Conservation (phyloP, 2,329 filamentous ascomycete genomes). For the Pyrenochaeta sp. region DNA sequence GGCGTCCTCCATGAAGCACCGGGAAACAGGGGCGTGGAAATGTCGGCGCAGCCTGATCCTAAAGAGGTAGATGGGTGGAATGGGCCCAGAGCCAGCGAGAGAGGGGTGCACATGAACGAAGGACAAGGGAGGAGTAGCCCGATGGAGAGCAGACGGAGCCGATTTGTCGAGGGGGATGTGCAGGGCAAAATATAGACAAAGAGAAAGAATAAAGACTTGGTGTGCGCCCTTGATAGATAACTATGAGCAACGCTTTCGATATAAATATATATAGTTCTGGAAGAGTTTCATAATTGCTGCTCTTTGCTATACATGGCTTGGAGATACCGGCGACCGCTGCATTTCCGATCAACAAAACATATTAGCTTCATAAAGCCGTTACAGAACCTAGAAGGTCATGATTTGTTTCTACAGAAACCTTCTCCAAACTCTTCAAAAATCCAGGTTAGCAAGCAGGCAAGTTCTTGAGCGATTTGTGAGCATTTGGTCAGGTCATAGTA, state of each 20-base stretch:
- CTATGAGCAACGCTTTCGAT: not conserved
- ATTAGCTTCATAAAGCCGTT: no score
- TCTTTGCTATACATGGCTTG: no score
- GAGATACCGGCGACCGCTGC: no score
- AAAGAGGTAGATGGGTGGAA: not conserved
- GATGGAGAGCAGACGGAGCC: not conserved
- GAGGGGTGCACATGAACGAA: not conserved
- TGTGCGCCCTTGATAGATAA: not conserved
- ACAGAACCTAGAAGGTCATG: no score
- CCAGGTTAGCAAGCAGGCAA: no score
- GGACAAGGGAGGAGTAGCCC: not conserved
- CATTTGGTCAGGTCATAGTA: no score
- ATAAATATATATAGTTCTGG: not conserved
- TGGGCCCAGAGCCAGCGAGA: not conserved
- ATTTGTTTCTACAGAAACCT: no score
- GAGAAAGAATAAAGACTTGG: not conserved
- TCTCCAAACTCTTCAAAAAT: no score
- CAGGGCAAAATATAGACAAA: not conserved
- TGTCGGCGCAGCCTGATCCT: not conserved
- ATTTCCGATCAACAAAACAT: no score
- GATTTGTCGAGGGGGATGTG: not conserved
- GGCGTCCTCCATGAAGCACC: not conserved
- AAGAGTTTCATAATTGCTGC: not conserved
- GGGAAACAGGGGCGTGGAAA: not conserved
- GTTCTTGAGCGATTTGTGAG: no score